Evolutionary conservation across 192 early-diverging fungal genomes (phyloP), one percentile per base, ranked within the genome.

Genomic region (Mortierella antarctica): DNA sequence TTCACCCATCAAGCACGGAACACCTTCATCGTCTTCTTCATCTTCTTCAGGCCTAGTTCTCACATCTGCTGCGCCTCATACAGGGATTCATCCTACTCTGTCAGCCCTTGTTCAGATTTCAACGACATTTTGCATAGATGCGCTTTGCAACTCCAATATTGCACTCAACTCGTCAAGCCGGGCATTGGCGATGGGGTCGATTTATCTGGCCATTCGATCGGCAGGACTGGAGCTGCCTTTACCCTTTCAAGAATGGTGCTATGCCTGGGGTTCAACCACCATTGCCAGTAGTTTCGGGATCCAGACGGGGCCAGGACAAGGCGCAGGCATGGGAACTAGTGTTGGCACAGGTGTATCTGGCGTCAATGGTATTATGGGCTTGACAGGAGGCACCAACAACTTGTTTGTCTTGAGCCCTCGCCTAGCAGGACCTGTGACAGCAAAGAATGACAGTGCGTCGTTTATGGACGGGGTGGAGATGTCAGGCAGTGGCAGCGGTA

Each of bases 191-290:
- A 80, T 80, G 77, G 77, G 77, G 17, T 45, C 77, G 2, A 80
- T 80, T 21, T 80, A 80, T 58, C 46, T 80, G 23, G 77, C 77
- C 12, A 45, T 80, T 20, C 69, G 77, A 9, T 80, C 70, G 17
- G 77, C 77, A 39, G 69, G 69, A 20, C 44, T 80, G 13, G 77
- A 80, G n/a, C 40, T 80, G 13, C 77, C 77, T 4, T 50, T 80
- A 21, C 65, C 77, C 5, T 80, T 80, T 46, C 70, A 80, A 47
- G 77, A 80, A 11, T 80, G 77, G 77, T 80, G 77, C n/a, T 72
- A 72, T 58, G 77, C 77, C 6, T 80, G 77, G 77, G 77, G 77
- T 14, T 52, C 70, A 42, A 65, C 77, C 7, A 63, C 63, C 49
- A 72, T 80, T 57, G 70, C 67, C 7, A 47, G 70, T 20, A 65